Evolutionary conservation across 192 early-diverging fungal species (phyloP).

Genomic region (Chytriomyces sp.): DNA sequence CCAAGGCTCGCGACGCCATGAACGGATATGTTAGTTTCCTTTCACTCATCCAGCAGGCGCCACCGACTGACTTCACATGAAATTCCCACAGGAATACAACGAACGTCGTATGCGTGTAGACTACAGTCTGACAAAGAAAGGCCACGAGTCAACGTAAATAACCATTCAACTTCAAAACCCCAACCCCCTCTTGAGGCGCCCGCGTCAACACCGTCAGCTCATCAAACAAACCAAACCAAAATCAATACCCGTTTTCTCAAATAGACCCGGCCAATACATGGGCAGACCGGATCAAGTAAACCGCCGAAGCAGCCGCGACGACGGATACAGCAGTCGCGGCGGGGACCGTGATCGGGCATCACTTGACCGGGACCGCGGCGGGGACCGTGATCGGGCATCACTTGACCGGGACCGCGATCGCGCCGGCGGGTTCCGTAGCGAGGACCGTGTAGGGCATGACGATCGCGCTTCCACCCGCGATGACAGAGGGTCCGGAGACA

Average conservation of each 20-base stretch:
- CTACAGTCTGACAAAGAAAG: conserved; percentile 60
- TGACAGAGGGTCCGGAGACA: background rate
- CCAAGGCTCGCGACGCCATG: conserved; percentile 24
- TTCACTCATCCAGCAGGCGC: background rate
- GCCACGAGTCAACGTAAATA: conserved; percentile 55
- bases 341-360: background rate
- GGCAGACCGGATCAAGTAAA: conserved; percentile 51
- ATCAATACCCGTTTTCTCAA: background rate
- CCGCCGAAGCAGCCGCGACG: conserved; percentile 24
- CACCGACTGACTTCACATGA: too few species aligned
- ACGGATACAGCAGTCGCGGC: conserved; percentile 22
- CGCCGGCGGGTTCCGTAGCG: background rate
- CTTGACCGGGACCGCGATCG: background rate
- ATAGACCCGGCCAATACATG: conserved; percentile 75
- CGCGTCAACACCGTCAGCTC: background rate
- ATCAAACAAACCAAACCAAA: background rate
- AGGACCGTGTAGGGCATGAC: background rate
- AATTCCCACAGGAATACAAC: conserved; percentile 34
- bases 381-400: background rate
- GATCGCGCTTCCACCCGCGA: background rate
- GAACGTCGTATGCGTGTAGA: conserved; percentile 33
- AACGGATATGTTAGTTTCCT: conserved; percentile 49
- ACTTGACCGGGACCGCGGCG: background rate
- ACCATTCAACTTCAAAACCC: background rate
- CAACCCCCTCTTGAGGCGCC: background rate